A percentile compares a stretch with the other conserved stretches of the same genome.
These are phyloP conservation scores for Skeletonema potamos DNA, from an alignment of 108 stramenopile species.

Conservation along the genomic window DNA sequence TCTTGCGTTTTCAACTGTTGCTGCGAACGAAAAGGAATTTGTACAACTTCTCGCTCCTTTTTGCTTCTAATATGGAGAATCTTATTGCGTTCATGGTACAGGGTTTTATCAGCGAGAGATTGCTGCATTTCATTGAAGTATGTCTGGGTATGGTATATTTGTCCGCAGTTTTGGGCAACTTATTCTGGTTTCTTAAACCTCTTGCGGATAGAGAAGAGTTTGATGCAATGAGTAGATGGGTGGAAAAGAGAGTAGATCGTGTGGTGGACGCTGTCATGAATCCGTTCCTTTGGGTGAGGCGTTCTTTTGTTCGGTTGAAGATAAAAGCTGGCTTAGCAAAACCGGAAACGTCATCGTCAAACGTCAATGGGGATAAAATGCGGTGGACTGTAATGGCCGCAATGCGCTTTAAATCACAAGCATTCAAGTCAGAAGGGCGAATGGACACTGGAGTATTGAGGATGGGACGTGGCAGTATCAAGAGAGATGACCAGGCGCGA, in stretches of 20 bases:
- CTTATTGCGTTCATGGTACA: conserved; percentile 19
- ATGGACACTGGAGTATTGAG: too few relatives aligned
- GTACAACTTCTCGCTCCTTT: conserved; percentile 34
- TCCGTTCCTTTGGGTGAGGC: background rate
- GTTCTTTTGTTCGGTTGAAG: background rate
- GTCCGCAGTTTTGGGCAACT: conserved; percentile 8
- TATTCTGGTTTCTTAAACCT: conserved; percentile 30
- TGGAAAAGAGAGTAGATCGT: background rate
- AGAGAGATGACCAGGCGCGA: too few relatives aligned
- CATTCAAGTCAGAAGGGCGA: background rate
- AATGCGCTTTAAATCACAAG: background rate
- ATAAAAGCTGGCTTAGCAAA: background rate
- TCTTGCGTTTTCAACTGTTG: background rate
- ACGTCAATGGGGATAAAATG: background rate
- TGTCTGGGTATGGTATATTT: conserved; percentile 22
- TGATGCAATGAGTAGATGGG: background rate
- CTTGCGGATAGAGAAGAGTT: conserved; percentile 28
- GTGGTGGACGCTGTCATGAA: background rate
- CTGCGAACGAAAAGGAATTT: conserved; percentile 19
- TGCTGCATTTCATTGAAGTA: conserved; percentile 9
- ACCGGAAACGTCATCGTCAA: background rate
- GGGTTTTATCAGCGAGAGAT: background rate
- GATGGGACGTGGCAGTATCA: too few relatives aligned
- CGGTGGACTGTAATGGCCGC: background rate
- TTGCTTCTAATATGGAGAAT: conserved; percentile 41